Evolutionary conservation across 495 filamentous ascomycete genomes (phyloP), one percentile per base, ranked within the genome.

Genomic region (Aspergillus funiculosus): DNA sequence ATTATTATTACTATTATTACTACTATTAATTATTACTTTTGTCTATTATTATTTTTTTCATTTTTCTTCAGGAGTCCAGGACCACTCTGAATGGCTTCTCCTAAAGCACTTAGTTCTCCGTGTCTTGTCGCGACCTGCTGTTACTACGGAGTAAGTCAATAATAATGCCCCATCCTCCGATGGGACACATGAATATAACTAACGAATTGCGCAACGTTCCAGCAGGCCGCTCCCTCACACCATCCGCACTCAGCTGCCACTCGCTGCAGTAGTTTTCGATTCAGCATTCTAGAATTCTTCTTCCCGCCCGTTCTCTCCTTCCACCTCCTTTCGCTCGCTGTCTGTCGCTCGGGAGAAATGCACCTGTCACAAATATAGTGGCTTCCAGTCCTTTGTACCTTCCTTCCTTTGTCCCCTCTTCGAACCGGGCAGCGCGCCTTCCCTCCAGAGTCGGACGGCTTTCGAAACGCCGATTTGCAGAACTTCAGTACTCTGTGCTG

Each of bases 141-240:
- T 34, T n/a, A n/a, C 30, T 20, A 7, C 9, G 26, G 11, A 26
- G 15, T n/a, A n/a, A n/a, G n/a, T n/a, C n/a, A n/a, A 19, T 39
- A 27, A 25, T 25, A 43, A 45, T 21, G 30, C 21, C 31, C 39
- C 40, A 44, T 37, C 42, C 44, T 50, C 53, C 53, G 53, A 50
- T 57, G 49, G 50, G 50, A 30, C 17, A 22, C 21, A 48, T 48
- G 48, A 50, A 44, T 57, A 53, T 56, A 56, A 50, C 54, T 40
- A 37, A 47, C 46, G 38, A 39, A 52, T 52, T 50, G 53, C 53
- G 49, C 53, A 28, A 56, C 53, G 25, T 39, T 46, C 38, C 24
- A 39, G 26, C n/a, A 14, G 9, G 7, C 22, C 38, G 26, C 39
- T 38, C 40, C 15, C 25, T 28, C 29, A 25, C 37, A 18, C 32